A percentile compares a stretch with the other conserved stretches of the same genome.
Conservation (phyloP, 208 protist species). For the Novymonas esmeraldas region DNA sequence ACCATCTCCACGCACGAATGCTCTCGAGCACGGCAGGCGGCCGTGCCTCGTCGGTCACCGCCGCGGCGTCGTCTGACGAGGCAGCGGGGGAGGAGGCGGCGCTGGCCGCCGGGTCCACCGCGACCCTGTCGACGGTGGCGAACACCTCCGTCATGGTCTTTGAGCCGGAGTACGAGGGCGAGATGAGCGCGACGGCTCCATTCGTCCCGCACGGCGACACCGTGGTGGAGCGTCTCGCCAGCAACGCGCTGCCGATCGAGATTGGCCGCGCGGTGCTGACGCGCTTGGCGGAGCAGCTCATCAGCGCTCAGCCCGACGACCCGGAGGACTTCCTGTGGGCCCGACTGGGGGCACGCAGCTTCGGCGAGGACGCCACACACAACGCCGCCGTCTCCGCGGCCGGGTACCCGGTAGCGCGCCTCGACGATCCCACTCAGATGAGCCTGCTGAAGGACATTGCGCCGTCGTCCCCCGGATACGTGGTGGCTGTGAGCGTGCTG, state of each 20-base stretch:
- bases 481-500: constrained; percentile 40
- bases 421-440: constrained; percentile 51
- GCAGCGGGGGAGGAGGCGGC: too few relatives aligned
- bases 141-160: too few relatives aligned
- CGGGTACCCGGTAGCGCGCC: constrained; percentile 27
- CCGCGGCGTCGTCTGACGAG: not conserved
- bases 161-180: constrained; percentile 4
- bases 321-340: constrained; percentile 65
- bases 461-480: constrained; percentile 44
- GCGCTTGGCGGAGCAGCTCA: constrained; percentile 43
- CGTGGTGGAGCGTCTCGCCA: constrained; percentile 58
- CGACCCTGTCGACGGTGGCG: too few relatives aligned
- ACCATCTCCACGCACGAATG: constrained; percentile 42
- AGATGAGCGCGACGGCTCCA: not conserved
- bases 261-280: constrained; percentile 26
- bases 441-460: constrained; percentile 59
- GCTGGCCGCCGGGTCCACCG: too few relatives aligned
- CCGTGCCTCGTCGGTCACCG: constrained; percentile 3
- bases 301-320: constrained; percentile 56
- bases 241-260: constrained; percentile 32
- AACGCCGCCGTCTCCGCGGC: constrained; percentile 24
- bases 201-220: constrained; percentile 31
- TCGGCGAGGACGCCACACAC: constrained; percentile 43
- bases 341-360: constrained; percentile 49
- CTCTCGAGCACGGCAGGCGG: constrained; percentile 26